A percentile compares a stretch with the other conserved stretches of the same genome.
Conservation (phyloP, 1,284 basidiomycete genomes). For the Boletus coffeatus region DNA sequence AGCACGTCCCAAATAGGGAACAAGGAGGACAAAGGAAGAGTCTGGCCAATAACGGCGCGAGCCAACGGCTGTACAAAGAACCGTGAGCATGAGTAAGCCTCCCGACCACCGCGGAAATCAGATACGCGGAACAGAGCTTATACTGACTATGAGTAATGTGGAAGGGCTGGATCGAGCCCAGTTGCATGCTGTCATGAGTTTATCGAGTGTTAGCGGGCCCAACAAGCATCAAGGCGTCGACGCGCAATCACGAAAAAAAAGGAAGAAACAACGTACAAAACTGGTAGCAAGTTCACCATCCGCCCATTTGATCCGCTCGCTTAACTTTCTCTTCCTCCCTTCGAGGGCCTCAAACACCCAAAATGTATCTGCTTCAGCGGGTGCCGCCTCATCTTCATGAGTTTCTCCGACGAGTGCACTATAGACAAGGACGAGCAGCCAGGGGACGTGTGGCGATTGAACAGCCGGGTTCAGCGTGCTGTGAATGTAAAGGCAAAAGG, state of each 20-base stretch:
- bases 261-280: conserved; percentile 41
- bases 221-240: not conserved
- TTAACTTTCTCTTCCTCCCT: conserved; percentile 49
- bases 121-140: not conserved
- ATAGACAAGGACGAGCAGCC: conserved; percentile 66
- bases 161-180: conserved; percentile 64
- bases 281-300: conserved; percentile 58
- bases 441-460: conserved; percentile 59
- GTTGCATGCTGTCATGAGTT: conserved; percentile 40
- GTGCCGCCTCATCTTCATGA: conserved; percentile 52
- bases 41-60: conserved; percentile 71
- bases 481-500: conserved; percentile 68
- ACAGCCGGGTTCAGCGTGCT: conserved; percentile 67
- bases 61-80: conserved; percentile 53
- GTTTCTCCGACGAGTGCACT: conserved; percentile 55
- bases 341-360: conserved; percentile 74
- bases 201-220: conserved; percentile 1
- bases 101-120: not conserved
- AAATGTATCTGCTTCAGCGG: conserved; percentile 74
- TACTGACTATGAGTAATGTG: conserved; percentile 76
- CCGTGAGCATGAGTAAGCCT: not conserved
- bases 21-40: conserved; percentile 55
- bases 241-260: not conserved
- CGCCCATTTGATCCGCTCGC: conserved; percentile 57
- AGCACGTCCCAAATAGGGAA: conserved; percentile 66